Base-by-base conservation (phyloP, 2,329 filamentous ascomycete genomes). In the Ophiostoma australiae region DNA sequence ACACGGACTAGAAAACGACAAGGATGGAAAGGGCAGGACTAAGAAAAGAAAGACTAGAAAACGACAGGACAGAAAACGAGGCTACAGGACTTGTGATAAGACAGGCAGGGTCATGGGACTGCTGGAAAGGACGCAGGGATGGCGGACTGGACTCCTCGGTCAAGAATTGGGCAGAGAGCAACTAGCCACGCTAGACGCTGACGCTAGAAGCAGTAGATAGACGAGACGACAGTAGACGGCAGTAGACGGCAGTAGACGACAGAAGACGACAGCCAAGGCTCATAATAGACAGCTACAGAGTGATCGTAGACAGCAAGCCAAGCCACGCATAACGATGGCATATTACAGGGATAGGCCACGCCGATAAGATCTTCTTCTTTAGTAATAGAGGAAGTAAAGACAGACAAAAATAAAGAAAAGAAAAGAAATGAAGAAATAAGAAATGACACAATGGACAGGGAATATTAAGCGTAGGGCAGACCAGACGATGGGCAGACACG, bases 71-170 rank as follows among this genome's bases (percentile, higher is more conserved):
- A 8, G 39, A 41, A 41, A 41, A 41, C 44, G 44, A 48, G 44
- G 44, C 44, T 48, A 48, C 44, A 48, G 44, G 44, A 48, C 44
- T 48, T 48, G 44, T 48, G 44, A 48, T 48, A 48, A 48, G 44
- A 48, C 2, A 7, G 17, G 20, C 6, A 15, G 13, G 5, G 44
- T 48, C 44, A 48, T n/a, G 17, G 44, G 44, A 48, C 44, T 48
- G 44, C 6, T 15, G 15, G 17, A 48, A 17, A 17, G 44, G 44
- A 48, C 44, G 17, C 44, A 48, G 44, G 44, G 44, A 48, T 48
- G 44, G 27, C 10, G 13, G 20, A 8, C 4, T 17, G 17, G 44
- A 7, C 10, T 48, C 13, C 37, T 39, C 44, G 44, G 44, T 48
- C 44, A 48, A 48, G 44, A 48, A 48, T 17, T 3, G 44, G 20